phyloP scores from a whole-genome alignment of 371 early-diverging fungal genomes.

The Sporodiniella umbellata region DNA sequence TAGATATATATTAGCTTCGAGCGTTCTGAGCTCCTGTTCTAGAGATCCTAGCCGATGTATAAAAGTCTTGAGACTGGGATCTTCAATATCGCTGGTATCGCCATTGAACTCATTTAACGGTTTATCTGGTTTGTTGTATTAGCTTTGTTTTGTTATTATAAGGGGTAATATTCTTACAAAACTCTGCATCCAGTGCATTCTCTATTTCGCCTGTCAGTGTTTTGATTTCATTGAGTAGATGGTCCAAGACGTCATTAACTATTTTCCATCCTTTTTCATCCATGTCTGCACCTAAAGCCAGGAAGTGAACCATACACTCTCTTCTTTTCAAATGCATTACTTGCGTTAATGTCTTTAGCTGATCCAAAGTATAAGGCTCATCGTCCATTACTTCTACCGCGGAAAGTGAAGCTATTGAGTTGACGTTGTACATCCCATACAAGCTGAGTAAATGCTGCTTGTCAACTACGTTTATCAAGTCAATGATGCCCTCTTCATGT shows the following conservation, averaged over 20 bases:
- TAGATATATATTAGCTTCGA: slow-evolving; percentile 48
- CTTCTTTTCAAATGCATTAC: slow-evolving; percentile 47
- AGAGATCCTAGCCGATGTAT: slow-evolving; percentile 39
- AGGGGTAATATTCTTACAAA: slow-evolving; percentile 26
- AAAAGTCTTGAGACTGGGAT: slow-evolving; percentile 29
- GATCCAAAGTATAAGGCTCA: slow-evolving; percentile 27
- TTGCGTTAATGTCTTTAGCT: slow-evolving; percentile 34
- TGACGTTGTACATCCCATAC: slow-evolving; percentile 48
- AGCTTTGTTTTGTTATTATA: slow-evolving; percentile 1
- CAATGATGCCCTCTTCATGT: slow-evolving; percentile 42
- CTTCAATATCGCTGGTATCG: slow-evolving; percentile 12
- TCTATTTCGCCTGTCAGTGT: slow-evolving; percentile 24
- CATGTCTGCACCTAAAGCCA: slow-evolving; percentile 34
- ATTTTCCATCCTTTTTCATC: slow-evolving; percentile 31
- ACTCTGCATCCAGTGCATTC: slow-evolving; percentile 31
- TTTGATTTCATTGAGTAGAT: slow-evolving; percentile 25
- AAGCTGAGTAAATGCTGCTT: slow-evolving; percentile 26
- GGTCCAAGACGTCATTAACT: slow-evolving; percentile 27
- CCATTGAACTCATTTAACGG: slow-evolving; percentile 17
- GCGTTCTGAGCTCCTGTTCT: slow-evolving; percentile 43
- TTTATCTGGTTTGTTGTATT: slow-evolving; percentile 19
- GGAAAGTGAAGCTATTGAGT: slow-evolving; percentile 35
- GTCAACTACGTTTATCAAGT: slow-evolving; percentile 34
- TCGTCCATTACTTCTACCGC: slow-evolving; percentile 14
- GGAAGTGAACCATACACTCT: slow-evolving; percentile 46